phyloP scores from a whole-genome alignment of 805 yeast genomes.

The Wickerhamiella kurtzmanii region DNA sequence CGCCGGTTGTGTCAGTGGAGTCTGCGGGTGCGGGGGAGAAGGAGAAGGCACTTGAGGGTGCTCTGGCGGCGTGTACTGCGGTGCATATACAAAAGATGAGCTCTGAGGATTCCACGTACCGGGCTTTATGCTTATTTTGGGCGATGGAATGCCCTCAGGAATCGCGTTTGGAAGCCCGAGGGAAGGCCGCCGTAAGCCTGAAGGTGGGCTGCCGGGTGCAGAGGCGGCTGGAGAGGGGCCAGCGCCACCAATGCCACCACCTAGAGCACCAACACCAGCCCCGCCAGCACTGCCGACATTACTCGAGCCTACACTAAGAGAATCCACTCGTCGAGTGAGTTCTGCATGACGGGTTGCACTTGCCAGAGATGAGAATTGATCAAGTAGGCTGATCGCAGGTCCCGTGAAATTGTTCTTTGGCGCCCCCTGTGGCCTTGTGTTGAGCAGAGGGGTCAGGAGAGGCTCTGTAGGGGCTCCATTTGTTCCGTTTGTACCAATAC shows the following conservation, averaged over 20 bases:
- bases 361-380: slow-evolving; percentile 18
- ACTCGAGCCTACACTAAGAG: too few species aligned
- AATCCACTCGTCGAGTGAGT: slow-evolving; percentile 2
- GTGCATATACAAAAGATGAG: background rate
- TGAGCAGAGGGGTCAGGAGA: background rate
- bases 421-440: background rate
- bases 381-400: slow-evolving; percentile 18
- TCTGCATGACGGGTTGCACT: slow-evolving; percentile 19
- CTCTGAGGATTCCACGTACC: background rate
- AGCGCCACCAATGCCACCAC: too few species aligned
- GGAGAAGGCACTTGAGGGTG: too few species aligned
- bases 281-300: too few species aligned
- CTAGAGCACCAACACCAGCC: too few species aligned
- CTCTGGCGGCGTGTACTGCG: background rate
- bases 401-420: slow-evolving; percentile 13
- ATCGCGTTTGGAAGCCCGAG: background rate
- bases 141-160: background rate
- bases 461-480: background rate
- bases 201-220: background rate
- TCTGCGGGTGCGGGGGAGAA: too few species aligned
- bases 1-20: background rate
- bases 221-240: background rate
- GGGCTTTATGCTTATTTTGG: background rate
- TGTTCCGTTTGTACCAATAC: background rate
- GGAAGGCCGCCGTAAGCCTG: background rate